These are phyloP conservation scores for Aspergillus egyptiacus DNA, from an alignment of 495 filamentous ascomycete genomes.

Conservation along the genomic window DNA sequence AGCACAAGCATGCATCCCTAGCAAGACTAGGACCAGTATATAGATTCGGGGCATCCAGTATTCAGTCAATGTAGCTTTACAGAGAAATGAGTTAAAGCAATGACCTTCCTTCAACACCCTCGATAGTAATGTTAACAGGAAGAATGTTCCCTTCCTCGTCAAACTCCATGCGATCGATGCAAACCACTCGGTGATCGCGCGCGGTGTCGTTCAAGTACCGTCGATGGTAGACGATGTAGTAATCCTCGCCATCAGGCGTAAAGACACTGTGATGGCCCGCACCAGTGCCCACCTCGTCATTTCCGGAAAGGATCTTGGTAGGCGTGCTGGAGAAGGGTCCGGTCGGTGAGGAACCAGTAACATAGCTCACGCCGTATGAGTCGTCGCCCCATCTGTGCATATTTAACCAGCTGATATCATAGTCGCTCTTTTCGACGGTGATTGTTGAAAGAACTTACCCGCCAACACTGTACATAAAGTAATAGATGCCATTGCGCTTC, in stretches of 20 bases:
- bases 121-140: conserved; percentile 36
- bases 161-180: conserved; percentile 45
- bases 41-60: not conserved
- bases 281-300: conserved; percentile 33
- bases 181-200: conserved; percentile 39
- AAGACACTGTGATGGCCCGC: conserved; percentile 42
- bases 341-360: conserved; percentile 33
- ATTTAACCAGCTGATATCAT: not conserved
- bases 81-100: not conserved
- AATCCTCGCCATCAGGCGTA: conserved; percentile 38
- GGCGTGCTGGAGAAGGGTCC: conserved; percentile 36
- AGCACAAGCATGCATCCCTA: conserved; percentile 2
- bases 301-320: conserved; percentile 35
- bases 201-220: conserved; percentile 35
- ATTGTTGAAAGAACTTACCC: conserved; percentile 13
- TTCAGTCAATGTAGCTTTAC: not conserved
- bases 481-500: conserved; percentile 38
- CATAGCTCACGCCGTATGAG: conserved; percentile 44
- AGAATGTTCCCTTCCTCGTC: conserved; percentile 36
- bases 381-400: conserved; percentile 34
- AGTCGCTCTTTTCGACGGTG: not conserved
- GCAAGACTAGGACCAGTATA: not conserved
- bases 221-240: conserved; percentile 47
- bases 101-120: conserved; percentile 21
- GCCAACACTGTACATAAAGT: conserved; percentile 45